phyloP scores from a whole-genome alignment of 148 eudicot genomes.

The Diospyros lotus region DNA sequence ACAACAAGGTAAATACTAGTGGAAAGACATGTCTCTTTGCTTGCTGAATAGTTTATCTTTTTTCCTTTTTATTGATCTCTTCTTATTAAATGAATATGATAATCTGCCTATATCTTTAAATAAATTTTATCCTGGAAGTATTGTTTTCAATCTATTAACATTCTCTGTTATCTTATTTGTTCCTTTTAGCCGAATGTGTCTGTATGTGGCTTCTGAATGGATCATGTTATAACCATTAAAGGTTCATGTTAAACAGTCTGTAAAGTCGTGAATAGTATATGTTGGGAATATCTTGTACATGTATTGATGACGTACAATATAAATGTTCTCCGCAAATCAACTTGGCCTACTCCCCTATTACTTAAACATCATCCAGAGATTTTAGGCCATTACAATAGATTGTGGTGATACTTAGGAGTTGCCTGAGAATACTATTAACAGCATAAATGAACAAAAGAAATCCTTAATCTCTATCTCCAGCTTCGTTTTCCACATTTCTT shows the following conservation, averaged over 20 bases:
- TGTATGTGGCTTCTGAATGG: not conserved
- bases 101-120: too few relatives aligned
- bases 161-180: not conserved
- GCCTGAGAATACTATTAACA: not conserved
- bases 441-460: not conserved
- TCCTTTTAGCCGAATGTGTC: not conserved
- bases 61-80: not conserved
- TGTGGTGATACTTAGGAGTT: not conserved
- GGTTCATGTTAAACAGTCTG: not conserved
- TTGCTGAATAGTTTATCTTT: not conserved
- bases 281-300: too few relatives aligned
- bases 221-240: not conserved
- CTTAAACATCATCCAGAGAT: not conserved
- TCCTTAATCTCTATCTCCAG: not conserved
- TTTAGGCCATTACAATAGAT: not conserved
- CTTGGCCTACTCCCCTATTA: not conserved
- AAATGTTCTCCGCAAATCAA: too few relatives aligned
- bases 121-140: too few relatives aligned
- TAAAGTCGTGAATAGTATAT: not conserved
- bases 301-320: too few relatives aligned
- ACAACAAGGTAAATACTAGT: conserved; percentile 62
- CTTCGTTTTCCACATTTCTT: not conserved
- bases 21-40: conserved; percentile 3
- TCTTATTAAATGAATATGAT: not conserved
- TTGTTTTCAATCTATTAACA: too few relatives aligned